A percentile compares a stretch with the other conserved stretches of the same genome.
phyloP scores from a whole-genome alignment of 805 yeast genomes.

The Myxozyma geophila region DNA sequence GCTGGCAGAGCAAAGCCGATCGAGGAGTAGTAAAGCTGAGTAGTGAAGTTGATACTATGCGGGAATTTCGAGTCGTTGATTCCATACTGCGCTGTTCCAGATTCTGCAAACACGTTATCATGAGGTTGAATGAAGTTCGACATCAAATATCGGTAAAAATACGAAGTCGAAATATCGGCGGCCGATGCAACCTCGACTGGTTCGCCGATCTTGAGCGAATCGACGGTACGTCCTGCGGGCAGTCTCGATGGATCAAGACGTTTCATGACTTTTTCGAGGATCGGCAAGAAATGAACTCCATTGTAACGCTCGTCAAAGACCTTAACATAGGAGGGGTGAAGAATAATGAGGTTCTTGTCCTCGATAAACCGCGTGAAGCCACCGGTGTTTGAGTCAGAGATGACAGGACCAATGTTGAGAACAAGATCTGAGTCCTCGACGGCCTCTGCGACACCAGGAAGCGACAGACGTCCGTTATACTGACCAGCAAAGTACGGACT shows the following conservation, averaged over 20 bases:
- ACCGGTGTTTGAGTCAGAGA: constrained; percentile 73
- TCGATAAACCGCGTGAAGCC: constrained; percentile 57
- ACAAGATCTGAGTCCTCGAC: constrained; percentile 67
- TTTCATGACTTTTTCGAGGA: constrained; percentile 52
- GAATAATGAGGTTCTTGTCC: constrained; percentile 51
- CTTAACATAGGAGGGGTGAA: constrained; percentile 60
- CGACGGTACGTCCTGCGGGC: constrained; percentile 36
- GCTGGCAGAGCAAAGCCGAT: constrained; percentile 91
- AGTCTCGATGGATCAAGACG: constrained; percentile 45
- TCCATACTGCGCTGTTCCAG: constrained; percentile 83
- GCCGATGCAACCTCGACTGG: constrained; percentile 28
- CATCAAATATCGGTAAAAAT: constrained; percentile 48
- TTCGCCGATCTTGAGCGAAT: constrained; percentile 41
- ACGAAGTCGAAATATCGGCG: constrained; percentile 42
- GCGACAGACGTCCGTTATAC: constrained; percentile 66
- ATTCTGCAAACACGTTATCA: constrained; percentile 78
- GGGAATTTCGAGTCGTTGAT: constrained; percentile 70
- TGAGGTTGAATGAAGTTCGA: constrained; percentile 56
- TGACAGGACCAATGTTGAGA: constrained; percentile 68
- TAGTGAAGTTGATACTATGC: constrained; percentile 48
- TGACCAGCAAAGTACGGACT: constrained; percentile 67
- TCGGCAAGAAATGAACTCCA: constrained; percentile 56
- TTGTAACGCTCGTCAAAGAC: constrained; percentile 51
- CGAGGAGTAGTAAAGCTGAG: constrained; percentile 80
- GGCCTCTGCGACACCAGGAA: constrained; percentile 53